Base-by-base conservation (phyloP, 1,284 basidiomycete species). In the Malassezia psittaci region DNA sequence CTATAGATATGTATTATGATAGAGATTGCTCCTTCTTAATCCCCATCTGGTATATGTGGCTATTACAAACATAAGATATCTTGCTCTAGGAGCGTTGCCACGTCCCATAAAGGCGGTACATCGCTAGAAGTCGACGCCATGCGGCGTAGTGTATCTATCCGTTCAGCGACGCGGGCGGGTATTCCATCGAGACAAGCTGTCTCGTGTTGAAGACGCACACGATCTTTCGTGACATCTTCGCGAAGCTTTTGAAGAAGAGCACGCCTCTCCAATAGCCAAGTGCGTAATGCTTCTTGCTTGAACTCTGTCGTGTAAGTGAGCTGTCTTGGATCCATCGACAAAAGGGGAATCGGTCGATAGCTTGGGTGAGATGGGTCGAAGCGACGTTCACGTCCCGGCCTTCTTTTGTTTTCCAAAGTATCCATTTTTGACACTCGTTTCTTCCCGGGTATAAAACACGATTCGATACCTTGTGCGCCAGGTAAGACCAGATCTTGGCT, bases 61-160 rank as follows among this genome's bases (percentile, higher is more conserved):
- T 12, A 41, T 36, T 43, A 57, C 5, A 57, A 51, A 33, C 51
- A 57, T 32, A 57, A 19, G 21, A 57, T 57, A 40, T 57, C 41
- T 12, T 24, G 40, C 18, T 51, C 47, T 15, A 48, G 29, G 29
- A 55, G 40, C n/a, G 16, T 32, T 8, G 19, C 32, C 34, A 50
- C 44, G 13, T 49, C 53, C 21, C 24, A 29, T 18, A 34, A 13
- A 6, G 43, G 43, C 43, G 24, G 43, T 16, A 5, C 43, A 12
- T 29, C 43, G 41, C 16, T n/a, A 10, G 10, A 13, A 1, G 41
- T 19, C 16, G 11, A 12, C 13, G 12, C 12, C 5, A 32, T 43
- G 24, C 43, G 43, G 15, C 43, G 43, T 34, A 33, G 11, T 9
- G 13, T 6, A 16, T 45, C 43, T 7, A 45, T 45, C 6, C 43